A percentile compares a stretch with the other conserved stretches of the same genome.
phyloP scores from a whole-genome alignment of 2,329 filamentous ascomycete species.

The Sclerotinia nivalis region DNA sequence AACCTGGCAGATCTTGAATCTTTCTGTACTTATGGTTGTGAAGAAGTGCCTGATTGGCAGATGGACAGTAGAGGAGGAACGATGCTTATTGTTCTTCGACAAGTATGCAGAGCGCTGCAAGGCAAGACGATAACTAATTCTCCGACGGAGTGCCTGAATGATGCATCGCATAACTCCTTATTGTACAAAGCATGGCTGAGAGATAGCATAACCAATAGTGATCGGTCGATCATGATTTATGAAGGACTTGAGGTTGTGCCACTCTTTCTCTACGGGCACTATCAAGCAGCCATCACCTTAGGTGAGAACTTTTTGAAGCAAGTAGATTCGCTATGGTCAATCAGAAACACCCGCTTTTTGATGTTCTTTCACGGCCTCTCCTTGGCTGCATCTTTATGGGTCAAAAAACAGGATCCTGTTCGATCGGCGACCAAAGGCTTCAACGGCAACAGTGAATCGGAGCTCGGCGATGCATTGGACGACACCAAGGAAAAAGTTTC shows the following conservation, averaged over 20 bases:
- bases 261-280: constrained; percentile 64
- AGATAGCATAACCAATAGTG: constrained; percentile 54
- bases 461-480: constrained; percentile 47
- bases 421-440: constrained; percentile 36
- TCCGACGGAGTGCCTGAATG: constrained; percentile 59
- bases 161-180: constrained; percentile 62
- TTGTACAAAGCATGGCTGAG: constrained; percentile 61
- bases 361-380: constrained; percentile 63
- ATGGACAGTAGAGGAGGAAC: constrained; percentile 70
- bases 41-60: constrained; percentile 73
- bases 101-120: constrained; percentile 68
- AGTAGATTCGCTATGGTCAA: constrained; percentile 57
- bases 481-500: constrained; percentile 56
- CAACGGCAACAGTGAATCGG: constrained; percentile 47
- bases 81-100: constrained; percentile 64
- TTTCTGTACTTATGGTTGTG: constrained; percentile 69
- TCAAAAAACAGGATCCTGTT: constrained; percentile 36
- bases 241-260: constrained; percentile 65
- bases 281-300: constrained; percentile 58
- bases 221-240: constrained; percentile 67
- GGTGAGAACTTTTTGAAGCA: constrained; percentile 53
- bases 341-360: constrained; percentile 57
- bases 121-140: constrained; percentile 64
- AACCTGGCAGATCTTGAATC: constrained; percentile 69
- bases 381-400: constrained; percentile 52